Conservation (phyloP, 805 yeast species). For the Candida morakotiae region DNA sequence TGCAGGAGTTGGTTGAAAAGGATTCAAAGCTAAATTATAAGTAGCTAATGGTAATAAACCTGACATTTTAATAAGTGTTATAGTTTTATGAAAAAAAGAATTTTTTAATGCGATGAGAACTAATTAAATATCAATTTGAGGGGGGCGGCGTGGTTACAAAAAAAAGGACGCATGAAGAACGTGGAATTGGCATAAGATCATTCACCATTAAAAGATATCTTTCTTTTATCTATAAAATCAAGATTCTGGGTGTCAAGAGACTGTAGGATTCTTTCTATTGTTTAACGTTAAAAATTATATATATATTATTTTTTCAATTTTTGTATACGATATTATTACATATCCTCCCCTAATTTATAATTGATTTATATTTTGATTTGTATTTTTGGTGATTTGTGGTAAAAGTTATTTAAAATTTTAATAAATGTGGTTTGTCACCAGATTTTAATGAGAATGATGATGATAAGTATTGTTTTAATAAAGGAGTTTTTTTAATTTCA, state of each 20-base stretch:
- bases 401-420: constrained; percentile 71
- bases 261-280: no score
- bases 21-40: constrained; percentile 78
- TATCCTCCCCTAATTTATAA: not conserved
- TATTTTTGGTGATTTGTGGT: not conserved
- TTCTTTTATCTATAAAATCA: no score
- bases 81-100: not conserved
- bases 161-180: no score
- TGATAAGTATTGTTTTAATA: constrained; percentile 94
- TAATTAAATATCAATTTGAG: not conserved
- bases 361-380: not conserved
- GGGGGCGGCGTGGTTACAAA: not conserved
- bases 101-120: constrained; percentile 3
- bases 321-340: not conserved
- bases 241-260: no score
- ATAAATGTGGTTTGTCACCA: constrained; percentile 98
- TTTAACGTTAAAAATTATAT: no score
- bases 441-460: constrained; percentile 93
- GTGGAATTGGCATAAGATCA: no score
- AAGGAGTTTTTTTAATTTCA: constrained; percentile 95
- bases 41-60: constrained; percentile 80
- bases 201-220: no score
- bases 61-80: constrained; percentile 44
- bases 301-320: no score
- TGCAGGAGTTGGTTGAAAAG: constrained; percentile 85